Base-by-base conservation (phyloP, 73 alveolate species). In the Paramecium primaurelia region DNA sequence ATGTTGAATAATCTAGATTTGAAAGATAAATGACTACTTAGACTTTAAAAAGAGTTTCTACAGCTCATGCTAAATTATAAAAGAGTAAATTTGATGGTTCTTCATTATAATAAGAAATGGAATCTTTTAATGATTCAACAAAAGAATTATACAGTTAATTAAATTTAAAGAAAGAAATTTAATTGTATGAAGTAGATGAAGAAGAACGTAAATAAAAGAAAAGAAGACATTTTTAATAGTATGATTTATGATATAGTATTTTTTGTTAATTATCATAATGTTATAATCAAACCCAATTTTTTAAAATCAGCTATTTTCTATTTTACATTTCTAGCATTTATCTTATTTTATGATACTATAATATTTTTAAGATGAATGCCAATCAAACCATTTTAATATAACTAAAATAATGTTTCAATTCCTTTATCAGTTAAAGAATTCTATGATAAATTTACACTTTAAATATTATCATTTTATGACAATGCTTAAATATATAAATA, bases 261-360 rank as follows among this genome's bases (percentile, higher is more conserved):
- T 32, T 32, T 64, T 26, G 59, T 37, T 36, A 30, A 73, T 71
- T 30, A 73, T 80, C 91, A 80, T 47, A 80, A 80, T 38, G 91
- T 80, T 22, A 80, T 36, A 45, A 44, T 80, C 71, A 80, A 26
- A 40, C 91, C 91, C 38, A 80, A n/a, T 45, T 80, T 80, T 54
- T 80, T 80, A 26, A 80, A 44, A 32, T 80, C 91, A 8, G 54
- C 45, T 0, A 80, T 49, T 30, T 80, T 80, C 32, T 47, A 32
- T 22, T 80, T 80, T 1, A 80, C 91, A 80, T 80, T 80, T 18
- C 91, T 80, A 12, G 91, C 91, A 47, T 80, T 80, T 8, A 80
- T 80, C 28, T 80, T 80, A 44, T 80, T 80, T 10, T 80, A 80
- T 18, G 91, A 80, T 2, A 80, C 91, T 1, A 80, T 80, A 0